Percentiles rank a stretch among this genome's conserved stretches.
These are phyloP conservation scores for Yamadazyma epiphylla DNA, from an alignment of 1,139 yeast species.

Conservation along the genomic window DNA sequence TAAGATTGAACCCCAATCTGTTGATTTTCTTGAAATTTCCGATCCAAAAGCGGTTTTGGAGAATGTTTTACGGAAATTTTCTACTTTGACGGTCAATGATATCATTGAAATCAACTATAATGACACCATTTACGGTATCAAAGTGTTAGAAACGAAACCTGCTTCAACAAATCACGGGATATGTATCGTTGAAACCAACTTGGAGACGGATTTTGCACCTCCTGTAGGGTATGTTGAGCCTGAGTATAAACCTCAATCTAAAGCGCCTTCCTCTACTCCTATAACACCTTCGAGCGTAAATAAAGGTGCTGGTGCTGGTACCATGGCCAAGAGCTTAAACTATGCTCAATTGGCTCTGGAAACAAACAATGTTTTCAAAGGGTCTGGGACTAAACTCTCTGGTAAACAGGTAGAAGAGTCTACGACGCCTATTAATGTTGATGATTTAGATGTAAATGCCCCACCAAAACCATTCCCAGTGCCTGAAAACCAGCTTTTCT, in stretches of 20 bases:
- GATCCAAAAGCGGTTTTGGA: constrained; percentile 98
- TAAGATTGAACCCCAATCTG: constrained; percentile 92
- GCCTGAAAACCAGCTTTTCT: constrained; percentile 84
- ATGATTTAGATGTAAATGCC: constrained; percentile 47
- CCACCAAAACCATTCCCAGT: constrained; percentile 70
- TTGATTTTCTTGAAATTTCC: constrained; percentile 85
- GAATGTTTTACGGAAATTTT: constrained; percentile 82
- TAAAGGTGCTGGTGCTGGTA: constrained; percentile 53
- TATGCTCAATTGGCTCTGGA: constrained; percentile 56
- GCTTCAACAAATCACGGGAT: constrained; percentile 59
- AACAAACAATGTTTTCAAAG: constrained; percentile 37
- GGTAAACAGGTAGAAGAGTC: constrained; percentile 46
- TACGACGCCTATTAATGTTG: constrained; percentile 21
- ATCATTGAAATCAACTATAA: constrained; percentile 84
- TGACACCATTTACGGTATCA: constrained; percentile 72
- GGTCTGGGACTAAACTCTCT: constrained; percentile 70
- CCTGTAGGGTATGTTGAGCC: constrained; percentile 98
- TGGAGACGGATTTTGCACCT: constrained; percentile 97
- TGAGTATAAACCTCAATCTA: constrained; percentile 43
- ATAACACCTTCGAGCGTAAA: constrained; percentile 35
- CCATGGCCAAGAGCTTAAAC: constrained; percentile 77
- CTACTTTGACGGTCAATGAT: constrained; percentile 84
- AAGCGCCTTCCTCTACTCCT: constrained; percentile 29
- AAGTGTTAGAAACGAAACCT: constrained; percentile 86
- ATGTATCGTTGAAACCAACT: constrained; percentile 95